phyloP scores from a whole-genome alignment of 2,329 filamentous ascomycete species.

The Epichloe festucae region DNA sequence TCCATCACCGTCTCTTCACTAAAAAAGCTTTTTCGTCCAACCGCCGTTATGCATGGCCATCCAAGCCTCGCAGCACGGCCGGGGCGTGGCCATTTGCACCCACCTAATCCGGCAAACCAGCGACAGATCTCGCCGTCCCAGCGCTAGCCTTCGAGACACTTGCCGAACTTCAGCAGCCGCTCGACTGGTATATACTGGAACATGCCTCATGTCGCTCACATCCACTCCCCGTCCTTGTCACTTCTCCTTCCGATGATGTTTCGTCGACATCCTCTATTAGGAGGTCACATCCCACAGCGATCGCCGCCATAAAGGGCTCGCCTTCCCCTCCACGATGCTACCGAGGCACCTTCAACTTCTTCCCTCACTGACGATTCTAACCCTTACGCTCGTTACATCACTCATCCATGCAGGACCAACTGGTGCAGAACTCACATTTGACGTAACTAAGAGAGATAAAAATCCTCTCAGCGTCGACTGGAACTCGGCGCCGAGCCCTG shows the following conservation, averaged over 20 bases:
- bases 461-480: conserved; percentile 32
- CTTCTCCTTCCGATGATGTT: conserved; percentile 36
- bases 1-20: conserved; percentile 4
- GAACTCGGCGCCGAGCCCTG: conserved; percentile 37
- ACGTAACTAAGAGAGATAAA: conserved; percentile 14
- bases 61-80: not conserved
- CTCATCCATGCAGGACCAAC: conserved; percentile 14
- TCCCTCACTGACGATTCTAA: conserved; percentile 15
- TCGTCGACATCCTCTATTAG: conserved; percentile 31
- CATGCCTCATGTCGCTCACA: conserved; percentile 23
- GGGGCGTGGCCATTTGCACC: not conserved
- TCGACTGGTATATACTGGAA: conserved; percentile 38
- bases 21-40: not conserved
- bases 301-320: conserved; percentile 18
- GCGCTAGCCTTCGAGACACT: conserved; percentile 24
- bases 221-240: conserved; percentile 22
- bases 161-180: conserved; percentile 38
- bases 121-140: conserved; percentile 1
- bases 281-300: conserved; percentile 26
- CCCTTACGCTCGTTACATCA: conserved; percentile 14
- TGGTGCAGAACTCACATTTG: conserved; percentile 4
- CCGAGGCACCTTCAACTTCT: conserved; percentile 15
- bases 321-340: conserved; percentile 28
- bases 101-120: not conserved
- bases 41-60: conserved; percentile 3